Percentiles rank a stretch among this genome's conserved stretches.
Conservation (phyloP, 495 filamentous ascomycete genomes). For the Podospora pseudoanserina region DNA sequence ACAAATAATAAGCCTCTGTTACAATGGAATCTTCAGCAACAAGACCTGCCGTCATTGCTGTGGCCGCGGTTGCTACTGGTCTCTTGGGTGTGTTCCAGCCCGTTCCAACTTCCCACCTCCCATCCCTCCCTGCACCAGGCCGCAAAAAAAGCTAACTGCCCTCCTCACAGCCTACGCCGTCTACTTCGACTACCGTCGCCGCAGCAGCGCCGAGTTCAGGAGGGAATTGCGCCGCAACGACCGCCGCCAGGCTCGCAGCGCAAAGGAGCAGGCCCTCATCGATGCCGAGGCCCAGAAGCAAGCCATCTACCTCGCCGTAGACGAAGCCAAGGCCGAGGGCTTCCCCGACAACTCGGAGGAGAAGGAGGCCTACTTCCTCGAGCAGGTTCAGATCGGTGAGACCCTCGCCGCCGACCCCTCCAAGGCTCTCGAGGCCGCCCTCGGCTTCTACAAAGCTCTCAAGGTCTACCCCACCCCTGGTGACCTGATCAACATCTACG, state of each 20-base stretch:
- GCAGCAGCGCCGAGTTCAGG: constrained; percentile 81
- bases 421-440: constrained; percentile 75
- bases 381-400: constrained; percentile 85
- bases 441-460: constrained; percentile 95
- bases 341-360: constrained; percentile 89
- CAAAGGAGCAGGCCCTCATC: constrained; percentile 72
- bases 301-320: constrained; percentile 65
- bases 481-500: constrained; percentile 93
- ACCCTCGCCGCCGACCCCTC: constrained; percentile 59
- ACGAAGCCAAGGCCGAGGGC: constrained; percentile 78
- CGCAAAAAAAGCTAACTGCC: constrained; percentile 56
- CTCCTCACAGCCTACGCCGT: constrained; percentile 60
- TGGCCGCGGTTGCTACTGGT: constrained; percentile 71
- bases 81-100: constrained; percentile 59
- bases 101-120: constrained; percentile 37
- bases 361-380: constrained; percentile 82
- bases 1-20: constrained; percentile 42
- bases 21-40: constrained; percentile 45
- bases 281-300: constrained; percentile 65
- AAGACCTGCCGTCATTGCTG: constrained; percentile 66
- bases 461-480: constrained; percentile 95
- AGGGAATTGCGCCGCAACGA: constrained; percentile 79
- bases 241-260: constrained; percentile 66
- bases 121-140: constrained; percentile 27
- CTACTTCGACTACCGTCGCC: constrained; percentile 93